Conservation (phyloP, 148 eudicot species). For the Rheum nobile region DNA sequence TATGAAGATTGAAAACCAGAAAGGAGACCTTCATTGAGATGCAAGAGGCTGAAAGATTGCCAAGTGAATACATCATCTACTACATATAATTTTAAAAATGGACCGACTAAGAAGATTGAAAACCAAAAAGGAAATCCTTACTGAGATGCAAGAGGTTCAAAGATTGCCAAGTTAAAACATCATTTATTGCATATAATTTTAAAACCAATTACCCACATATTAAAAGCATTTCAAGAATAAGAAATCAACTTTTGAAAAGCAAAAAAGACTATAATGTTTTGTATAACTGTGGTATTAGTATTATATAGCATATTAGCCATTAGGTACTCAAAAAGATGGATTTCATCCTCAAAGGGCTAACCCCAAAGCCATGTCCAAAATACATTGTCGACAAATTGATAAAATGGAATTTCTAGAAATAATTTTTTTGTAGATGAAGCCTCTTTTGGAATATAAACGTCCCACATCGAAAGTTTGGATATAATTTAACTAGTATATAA, state of each 20-base stretch:
- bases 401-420: slow-evolving; percentile 1
- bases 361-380: not conserved
- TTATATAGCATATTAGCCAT: not conserved
- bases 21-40: too few species aligned
- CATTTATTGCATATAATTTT: slow-evolving; percentile 22
- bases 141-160: slow-evolving; percentile 18
- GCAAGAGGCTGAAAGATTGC: too few species aligned
- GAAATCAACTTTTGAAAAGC: not conserved
- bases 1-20: too few species aligned
- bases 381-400: slow-evolving; percentile 21
- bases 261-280: not conserved
- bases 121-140: slow-evolving; percentile 20
- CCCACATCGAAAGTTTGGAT: too few species aligned
- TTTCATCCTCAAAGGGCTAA: not conserved
- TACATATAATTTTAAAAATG: too few species aligned
- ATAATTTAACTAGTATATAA: too few species aligned
- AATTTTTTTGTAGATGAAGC: not conserved
- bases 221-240: not conserved
- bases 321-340: not conserved
- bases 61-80: too few species aligned
- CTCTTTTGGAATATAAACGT: too few species aligned
- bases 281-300: not conserved
- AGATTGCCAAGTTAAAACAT: slow-evolving; percentile 11
- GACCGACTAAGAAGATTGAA: slow-evolving; percentile 25
- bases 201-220: not conserved